phyloP scores from a whole-genome alignment of 139 green algal species.

The Parachlorella kessleri region DNA sequence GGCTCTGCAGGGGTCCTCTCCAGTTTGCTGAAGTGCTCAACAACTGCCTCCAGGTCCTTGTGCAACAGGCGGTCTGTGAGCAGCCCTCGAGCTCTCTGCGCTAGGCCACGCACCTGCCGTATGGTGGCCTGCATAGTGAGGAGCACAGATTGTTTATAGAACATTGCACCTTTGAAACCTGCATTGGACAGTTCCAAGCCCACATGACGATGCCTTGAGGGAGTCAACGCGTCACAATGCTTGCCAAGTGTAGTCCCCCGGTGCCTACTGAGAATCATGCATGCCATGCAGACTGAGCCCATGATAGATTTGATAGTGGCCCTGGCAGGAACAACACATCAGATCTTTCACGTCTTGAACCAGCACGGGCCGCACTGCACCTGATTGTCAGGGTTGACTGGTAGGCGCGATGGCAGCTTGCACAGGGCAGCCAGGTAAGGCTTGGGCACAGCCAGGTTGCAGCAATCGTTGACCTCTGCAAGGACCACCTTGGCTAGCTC shows the following conservation, averaged over 20 bases:
- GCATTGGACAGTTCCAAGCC: no score
- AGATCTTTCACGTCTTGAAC: no score
- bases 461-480: constrained; percentile 34
- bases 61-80: not conserved
- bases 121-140: not conserved
- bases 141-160: no score
- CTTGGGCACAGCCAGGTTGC: constrained; percentile 24
- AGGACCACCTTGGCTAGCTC: constrained; percentile 30
- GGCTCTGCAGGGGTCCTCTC: not conserved
- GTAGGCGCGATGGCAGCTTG: constrained; percentile 24
- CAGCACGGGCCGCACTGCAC: not conserved
- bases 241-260: no score
- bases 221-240: no score
- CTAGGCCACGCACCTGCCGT: not conserved
- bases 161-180: no score
- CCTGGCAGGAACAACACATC: no score
- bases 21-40: not conserved
- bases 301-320: no score
- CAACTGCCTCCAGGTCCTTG: not conserved
- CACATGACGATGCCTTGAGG: no score
- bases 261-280: no score
- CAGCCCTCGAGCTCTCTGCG: not conserved
- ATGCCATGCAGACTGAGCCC: no score
- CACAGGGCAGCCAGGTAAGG: constrained; percentile 41
- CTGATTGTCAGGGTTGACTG: constrained; percentile 18